Evolutionary conservation across 2,329 filamentous ascomycete genomes (phyloP).

Genomic region (Fusarium acutatum): DNA sequence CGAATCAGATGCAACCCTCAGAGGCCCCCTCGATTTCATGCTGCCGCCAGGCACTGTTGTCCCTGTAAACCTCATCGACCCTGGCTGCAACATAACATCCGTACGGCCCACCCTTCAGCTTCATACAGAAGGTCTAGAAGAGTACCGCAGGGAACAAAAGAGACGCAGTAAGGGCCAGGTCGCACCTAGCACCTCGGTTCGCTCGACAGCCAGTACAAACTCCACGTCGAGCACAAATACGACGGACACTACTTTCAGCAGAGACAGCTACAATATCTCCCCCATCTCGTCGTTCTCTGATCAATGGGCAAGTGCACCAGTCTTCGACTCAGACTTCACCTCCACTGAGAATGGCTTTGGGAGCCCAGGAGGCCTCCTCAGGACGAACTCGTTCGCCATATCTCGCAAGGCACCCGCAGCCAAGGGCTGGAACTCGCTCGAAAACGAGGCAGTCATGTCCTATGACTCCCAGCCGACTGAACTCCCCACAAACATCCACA

Average conservation of each 20-base stretch:
- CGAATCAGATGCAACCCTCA: slow-evolving; percentile 34
- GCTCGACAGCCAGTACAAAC: slow-evolving; percentile 54
- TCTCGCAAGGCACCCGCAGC: slow-evolving; percentile 35
- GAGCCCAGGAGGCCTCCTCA: slow-evolving; percentile 46
- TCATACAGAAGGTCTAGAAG: slow-evolving; percentile 48
- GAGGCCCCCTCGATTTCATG: slow-evolving; percentile 41
- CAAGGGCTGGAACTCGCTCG: slow-evolving; percentile 36
- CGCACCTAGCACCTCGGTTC: slow-evolving; percentile 58
- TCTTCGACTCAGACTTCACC: slow-evolving; percentile 54
- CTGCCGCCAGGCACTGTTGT: slow-evolving; percentile 37
- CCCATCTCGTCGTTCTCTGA: slow-evolving; percentile 55
- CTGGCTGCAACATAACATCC: slow-evolving; percentile 17
- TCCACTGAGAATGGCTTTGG: slow-evolving; percentile 55
- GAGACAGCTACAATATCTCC: slow-evolving; percentile 55
- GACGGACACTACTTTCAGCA: slow-evolving; percentile 51
- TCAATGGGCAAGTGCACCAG: slow-evolving; percentile 52
- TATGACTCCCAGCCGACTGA: slow-evolving; percentile 50
- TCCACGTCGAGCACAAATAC: slow-evolving; percentile 49
- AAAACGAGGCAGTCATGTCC: slow-evolving; percentile 42
- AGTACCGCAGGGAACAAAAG: slow-evolving; percentile 42
- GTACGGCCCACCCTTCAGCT: slow-evolving; percentile 51
- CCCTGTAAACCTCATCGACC: slow-evolving; percentile 37
- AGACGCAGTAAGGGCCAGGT: slow-evolving; percentile 52
- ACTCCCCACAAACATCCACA: slow-evolving; percentile 54
- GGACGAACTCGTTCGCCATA: slow-evolving; percentile 33